Evolutionary conservation across 2,329 filamentous ascomycete genomes (phyloP).

Genomic region (Venturia oleaginea): DNA sequence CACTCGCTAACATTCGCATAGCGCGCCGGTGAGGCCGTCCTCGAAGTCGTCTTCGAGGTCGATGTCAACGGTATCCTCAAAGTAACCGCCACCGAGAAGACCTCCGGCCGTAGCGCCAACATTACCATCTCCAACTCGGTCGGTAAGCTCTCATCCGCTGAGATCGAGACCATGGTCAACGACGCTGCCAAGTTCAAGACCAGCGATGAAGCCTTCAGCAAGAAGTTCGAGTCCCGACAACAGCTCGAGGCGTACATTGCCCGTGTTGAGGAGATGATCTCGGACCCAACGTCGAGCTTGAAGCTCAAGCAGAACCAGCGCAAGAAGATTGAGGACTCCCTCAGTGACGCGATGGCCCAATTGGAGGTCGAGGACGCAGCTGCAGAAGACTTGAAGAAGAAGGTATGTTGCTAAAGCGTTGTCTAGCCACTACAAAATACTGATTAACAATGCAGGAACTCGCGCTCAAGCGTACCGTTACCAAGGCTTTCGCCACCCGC

Average conservation of each 20-base stretch:
- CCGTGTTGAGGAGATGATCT: slow-evolving; percentile 97
- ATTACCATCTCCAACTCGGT: slow-evolving; percentile 99
- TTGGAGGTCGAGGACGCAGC: slow-evolving; percentile 89
- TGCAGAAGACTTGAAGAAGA: slow-evolving; percentile 98
- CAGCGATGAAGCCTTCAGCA: slow-evolving; percentile 97
- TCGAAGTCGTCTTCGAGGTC: slow-evolving; percentile 98
- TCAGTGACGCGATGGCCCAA: slow-evolving; percentile 94
- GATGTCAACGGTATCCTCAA: slow-evolving; percentile 99
- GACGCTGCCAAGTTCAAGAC: slow-evolving; percentile 98
- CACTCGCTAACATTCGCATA: not conserved
- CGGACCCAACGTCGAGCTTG: slow-evolving; percentile 87
- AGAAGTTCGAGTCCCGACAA: slow-evolving; percentile 98
- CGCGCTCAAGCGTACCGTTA: slow-evolving; percentile 92
- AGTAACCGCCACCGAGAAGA: slow-evolving; percentile 98
- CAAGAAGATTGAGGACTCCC: slow-evolving; percentile 97
- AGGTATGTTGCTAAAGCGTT: slow-evolving; percentile 28
- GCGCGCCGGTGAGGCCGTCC: slow-evolving; percentile 78
- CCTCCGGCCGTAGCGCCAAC: slow-evolving; percentile 93
- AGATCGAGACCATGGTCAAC: slow-evolving; percentile 98
- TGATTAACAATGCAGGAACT: slow-evolving; percentile 51
- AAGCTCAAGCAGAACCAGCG: slow-evolving; percentile 99
- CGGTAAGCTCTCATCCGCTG: slow-evolving; percentile 85
- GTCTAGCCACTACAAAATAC: not conserved
- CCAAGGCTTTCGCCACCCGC: slow-evolving; percentile 93
- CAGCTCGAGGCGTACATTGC: slow-evolving; percentile 98